Percentiles rank a stretch among this genome's conserved stretches.
These are phyloP conservation scores for Arabidopsis suecica DNA, from an alignment of 345 rosid species.

Conservation along the genomic window DNA sequence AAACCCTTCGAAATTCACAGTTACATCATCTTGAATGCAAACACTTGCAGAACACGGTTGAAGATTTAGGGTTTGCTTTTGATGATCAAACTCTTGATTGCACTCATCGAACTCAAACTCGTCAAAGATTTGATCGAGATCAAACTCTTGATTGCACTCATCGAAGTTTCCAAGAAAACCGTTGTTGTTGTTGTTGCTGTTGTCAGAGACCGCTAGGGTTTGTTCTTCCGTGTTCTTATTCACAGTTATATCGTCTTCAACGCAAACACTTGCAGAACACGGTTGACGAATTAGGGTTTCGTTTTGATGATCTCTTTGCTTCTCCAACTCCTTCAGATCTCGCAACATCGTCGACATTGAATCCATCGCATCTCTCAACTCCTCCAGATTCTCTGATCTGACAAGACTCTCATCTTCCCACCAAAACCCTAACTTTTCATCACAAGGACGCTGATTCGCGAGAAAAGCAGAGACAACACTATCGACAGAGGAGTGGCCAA, in stretches of 20 bases:
- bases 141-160: constrained; percentile 5
- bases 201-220: not conserved
- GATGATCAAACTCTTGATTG: too few species aligned
- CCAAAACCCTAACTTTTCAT: constrained; percentile 25
- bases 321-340: not conserved
- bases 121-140: constrained; percentile 2
- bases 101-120: too few species aligned
- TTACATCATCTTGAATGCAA: not conserved
- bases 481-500: constrained; percentile 38
- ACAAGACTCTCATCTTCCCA: constrained; percentile 24
- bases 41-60: too few species aligned
- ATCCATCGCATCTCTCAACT: not conserved
- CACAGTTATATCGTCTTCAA: not conserved
- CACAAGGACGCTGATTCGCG: not conserved
- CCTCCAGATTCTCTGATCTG: not conserved
- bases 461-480: constrained; percentile 33
- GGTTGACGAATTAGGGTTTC: constrained; percentile 18
- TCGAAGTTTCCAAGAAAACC: not conserved
- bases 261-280: not conserved
- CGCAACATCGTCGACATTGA: constrained; percentile 8
- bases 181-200: not conserved
- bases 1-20: not conserved
- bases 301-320: not conserved
- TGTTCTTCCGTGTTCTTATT: not conserved
- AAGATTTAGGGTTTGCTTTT: too few species aligned